Conservation (phyloP, 2,329 filamentous ascomycete genomes). For the Talaromyces pinophilus region DNA sequence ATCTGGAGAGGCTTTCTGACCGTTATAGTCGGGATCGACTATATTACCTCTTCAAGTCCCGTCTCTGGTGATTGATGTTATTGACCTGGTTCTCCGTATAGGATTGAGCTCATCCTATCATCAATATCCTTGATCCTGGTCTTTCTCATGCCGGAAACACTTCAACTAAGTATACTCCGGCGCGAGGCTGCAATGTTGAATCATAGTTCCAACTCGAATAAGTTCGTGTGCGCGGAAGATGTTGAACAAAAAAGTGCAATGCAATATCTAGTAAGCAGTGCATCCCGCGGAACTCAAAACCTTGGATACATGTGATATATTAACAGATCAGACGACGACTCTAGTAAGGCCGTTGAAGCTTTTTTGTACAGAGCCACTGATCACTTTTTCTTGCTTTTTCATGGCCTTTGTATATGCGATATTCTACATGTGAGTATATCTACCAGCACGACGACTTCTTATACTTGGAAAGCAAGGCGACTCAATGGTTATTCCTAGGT, state of each 20-base stretch:
- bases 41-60: background rate
- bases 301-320: no score
- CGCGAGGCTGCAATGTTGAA: background rate
- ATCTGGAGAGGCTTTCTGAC: background rate
- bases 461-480: background rate
- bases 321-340: background rate
- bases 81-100: background rate
- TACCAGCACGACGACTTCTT: background rate
- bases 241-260: background rate
- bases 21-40: background rate
- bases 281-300: background rate
- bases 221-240: background rate
- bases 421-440: background rate
- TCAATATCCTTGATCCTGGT: background rate
- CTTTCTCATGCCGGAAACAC: background rate
- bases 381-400: background rate
- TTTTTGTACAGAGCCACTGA: background rate
- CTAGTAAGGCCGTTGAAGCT: background rate
- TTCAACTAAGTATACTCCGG: background rate
- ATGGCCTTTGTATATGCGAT: background rate
- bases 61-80: background rate
- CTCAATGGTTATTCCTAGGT: background rate
- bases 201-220: background rate
- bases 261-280: background rate
- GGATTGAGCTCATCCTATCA: background rate